Base-by-base conservation (phyloP, 306 rosid genomes). In the Sicyos edulis region DNA sequence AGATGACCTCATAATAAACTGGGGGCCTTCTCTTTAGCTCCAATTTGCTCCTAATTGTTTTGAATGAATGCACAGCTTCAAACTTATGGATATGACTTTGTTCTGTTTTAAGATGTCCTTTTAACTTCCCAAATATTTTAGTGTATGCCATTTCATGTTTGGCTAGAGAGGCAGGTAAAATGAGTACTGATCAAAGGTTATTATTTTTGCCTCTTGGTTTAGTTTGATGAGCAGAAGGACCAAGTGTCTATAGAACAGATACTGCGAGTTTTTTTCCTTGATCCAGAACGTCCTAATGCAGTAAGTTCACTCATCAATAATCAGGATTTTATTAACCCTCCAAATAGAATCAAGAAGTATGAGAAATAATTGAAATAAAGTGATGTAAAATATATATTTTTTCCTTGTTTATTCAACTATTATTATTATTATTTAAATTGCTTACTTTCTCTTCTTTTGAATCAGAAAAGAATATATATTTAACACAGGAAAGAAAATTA, bases 151-250 rank as follows among this genome's bases (percentile, higher is more conserved):
- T 50, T 64, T 8, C 7, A 8, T 17, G 29, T 7, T 14, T n/a
- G 50, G 15, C 51, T 63, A 34, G 10, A 32, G 8, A 29, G 0
- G 66, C 66, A 40, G 47, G 70, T 40, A 37, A 63, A 63, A 63
- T 20, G 54, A 26, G 44, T 14, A 70, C 37, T 73, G 42, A 61
- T 60, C 12, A n/a, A 62, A 34, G 8, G 10, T 62, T 34, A 7
- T 17, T 74, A 16, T 32, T 79, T 47, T 71, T 73, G 62, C 37
- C 32, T 61, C 22, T 77, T 75, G 84, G 34, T 49, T 60, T 80
- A 92, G 98, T 90, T 90, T 77, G 98, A 92, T 76, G 98, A 92
- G 86, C 98, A 84, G 79, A 90, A 87, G 84, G 96, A 90, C 21
- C 96, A 87, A 82, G 96, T 88, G 54, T 84, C 96, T 21, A 69